A percentile compares a stretch with the other conserved stretches of the same genome.
Evolutionary conservation across 164 flowering plant species (phyloP).

Genomic region (Magnolia officinalis): DNA sequence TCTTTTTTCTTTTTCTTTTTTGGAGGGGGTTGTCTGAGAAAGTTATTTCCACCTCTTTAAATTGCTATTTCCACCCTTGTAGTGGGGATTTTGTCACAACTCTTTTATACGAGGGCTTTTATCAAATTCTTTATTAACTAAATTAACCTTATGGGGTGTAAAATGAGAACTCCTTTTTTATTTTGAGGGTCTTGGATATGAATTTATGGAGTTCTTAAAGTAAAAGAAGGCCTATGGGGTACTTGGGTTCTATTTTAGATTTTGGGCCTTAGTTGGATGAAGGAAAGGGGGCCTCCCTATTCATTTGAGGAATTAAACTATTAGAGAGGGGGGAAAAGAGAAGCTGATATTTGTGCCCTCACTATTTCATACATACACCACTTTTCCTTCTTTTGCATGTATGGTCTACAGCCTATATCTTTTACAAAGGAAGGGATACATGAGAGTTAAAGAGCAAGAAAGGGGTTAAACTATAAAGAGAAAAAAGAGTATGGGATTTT

Average conservation of each 20-base stretch:
- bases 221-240: not conserved
- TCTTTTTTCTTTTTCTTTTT: too few species aligned
- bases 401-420: not conserved
- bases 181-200: not conserved
- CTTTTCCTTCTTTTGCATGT: not conserved
- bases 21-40: too few species aligned
- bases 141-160: not conserved
- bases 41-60: too few species aligned
- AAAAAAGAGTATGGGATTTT: too few species aligned
- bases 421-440: not conserved
- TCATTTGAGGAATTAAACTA: not conserved
- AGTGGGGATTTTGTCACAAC: not conserved
- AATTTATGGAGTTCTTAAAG: too few species aligned
- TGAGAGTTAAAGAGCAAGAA: too few species aligned
- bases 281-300: not conserved
- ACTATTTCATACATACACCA: not conserved
- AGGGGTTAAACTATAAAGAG: too few species aligned
- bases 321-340: not conserved
- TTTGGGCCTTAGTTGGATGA: not conserved
- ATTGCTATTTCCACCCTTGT: not conserved
- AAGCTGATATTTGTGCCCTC: not conserved
- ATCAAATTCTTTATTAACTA: not conserved
- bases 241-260: not conserved
- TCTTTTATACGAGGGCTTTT: not conserved
- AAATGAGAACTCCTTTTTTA: too few species aligned